A percentile compares a stretch with the other conserved stretches of the same genome.
Evolutionary conservation across 1,284 basidiomycete genomes (phyloP).

Genomic region (Ceratobasidium sp.): DNA sequence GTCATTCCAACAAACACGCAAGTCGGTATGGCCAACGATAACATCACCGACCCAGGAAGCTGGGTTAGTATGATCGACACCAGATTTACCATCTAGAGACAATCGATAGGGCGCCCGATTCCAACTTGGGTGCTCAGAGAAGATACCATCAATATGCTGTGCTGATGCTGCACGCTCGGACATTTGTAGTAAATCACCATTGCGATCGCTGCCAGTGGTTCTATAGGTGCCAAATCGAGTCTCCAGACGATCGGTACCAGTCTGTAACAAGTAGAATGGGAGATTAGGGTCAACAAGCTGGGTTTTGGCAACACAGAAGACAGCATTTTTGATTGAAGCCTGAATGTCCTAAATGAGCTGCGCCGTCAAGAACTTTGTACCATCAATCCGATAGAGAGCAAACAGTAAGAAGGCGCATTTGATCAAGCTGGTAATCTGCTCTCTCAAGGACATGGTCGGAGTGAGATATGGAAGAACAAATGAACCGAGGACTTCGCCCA

Average conservation of each 20-base stretch:
- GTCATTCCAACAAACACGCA: background rate
- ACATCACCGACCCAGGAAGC: slow-evolving; percentile 49
- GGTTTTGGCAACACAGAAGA: slow-evolving; percentile 53
- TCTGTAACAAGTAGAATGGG: slow-evolving; percentile 50
- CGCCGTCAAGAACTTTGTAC: slow-evolving; percentile 49
- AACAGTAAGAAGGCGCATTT: slow-evolving; percentile 2
- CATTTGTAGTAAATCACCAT: slow-evolving; percentile 12
- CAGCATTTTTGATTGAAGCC: slow-evolving; percentile 51
- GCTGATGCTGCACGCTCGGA: background rate
- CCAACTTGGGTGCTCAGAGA: slow-evolving; percentile 8
- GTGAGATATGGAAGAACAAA: background rate
- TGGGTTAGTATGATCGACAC: slow-evolving; percentile 50
- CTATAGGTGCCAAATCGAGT: slow-evolving; percentile 50
- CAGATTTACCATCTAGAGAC: slow-evolving; percentile 9
- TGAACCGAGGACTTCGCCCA: slow-evolving; percentile 1
- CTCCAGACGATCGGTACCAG: slow-evolving; percentile 52
- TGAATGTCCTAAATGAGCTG: slow-evolving; percentile 53
- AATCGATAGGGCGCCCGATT: slow-evolving; percentile 18
- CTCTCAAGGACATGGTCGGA: background rate
- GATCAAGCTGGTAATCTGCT: slow-evolving; percentile 3
- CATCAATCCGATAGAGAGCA: slow-evolving; percentile 37
- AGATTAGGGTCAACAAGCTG: slow-evolving; percentile 48
- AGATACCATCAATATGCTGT: slow-evolving; percentile 21
- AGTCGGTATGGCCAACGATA: slow-evolving; percentile 33
- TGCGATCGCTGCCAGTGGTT: slow-evolving; percentile 31